Evolutionary conservation across 1,284 basidiomycete species (phyloP).

Genomic region (Grifola frondosa): DNA sequence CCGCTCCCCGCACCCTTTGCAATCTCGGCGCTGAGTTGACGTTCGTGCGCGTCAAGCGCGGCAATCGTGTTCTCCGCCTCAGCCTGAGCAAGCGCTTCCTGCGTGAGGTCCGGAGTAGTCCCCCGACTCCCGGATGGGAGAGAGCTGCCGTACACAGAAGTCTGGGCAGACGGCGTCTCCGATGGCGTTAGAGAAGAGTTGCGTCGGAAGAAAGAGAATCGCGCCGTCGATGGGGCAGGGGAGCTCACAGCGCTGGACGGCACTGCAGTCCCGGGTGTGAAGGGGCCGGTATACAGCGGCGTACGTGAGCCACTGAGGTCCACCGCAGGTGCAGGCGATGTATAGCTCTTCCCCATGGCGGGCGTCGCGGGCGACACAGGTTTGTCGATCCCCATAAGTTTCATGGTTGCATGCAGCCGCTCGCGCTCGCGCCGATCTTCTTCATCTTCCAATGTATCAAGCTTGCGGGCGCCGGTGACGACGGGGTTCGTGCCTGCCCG

Average conservation of each 20-base stretch:
- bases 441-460: conserved; percentile 83
- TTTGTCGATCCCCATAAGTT: conserved; percentile 85
- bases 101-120: conserved; percentile 52
- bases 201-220: conserved; percentile 72
- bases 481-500: conserved; percentile 58
- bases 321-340: conserved; percentile 35
- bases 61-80: conserved; percentile 74
- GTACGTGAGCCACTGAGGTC: conserved; percentile 6
- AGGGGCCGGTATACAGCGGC: conserved; percentile 35
- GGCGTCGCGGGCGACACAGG: conserved; percentile 42
- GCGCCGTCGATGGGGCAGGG: too few species aligned
- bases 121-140: conserved; percentile 34
- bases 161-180: conserved; percentile 49
- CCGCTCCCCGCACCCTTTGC: conserved; percentile 70
- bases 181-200: conserved; percentile 36
- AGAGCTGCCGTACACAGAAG: conserved; percentile 37
- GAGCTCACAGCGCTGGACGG: conserved; percentile 28
- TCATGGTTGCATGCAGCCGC: conserved; percentile 84
- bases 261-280: conserved; percentile 21
- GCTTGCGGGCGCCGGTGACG: conserved; percentile 65
- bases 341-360: conserved; percentile 43
- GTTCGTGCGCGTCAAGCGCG: conserved; percentile 74
- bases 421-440: conserved; percentile 85
- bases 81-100: conserved; percentile 71
- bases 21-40: conserved; percentile 68